Evolutionary conservation across 192 early-diverging fungal genomes (phyloP).

Genomic region (Rhizoclosmatium sp.): DNA sequence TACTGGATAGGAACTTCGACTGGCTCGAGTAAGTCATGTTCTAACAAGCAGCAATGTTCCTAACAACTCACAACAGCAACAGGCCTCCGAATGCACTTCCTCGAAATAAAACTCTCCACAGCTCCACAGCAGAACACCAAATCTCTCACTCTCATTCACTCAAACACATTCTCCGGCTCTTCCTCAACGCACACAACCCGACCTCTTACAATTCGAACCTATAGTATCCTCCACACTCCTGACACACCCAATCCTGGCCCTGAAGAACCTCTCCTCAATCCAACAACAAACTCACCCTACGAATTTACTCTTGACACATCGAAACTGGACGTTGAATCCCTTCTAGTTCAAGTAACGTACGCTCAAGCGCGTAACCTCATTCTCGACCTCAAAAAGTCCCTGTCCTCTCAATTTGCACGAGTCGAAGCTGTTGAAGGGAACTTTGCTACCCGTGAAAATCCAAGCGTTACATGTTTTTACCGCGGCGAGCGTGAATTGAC

Average conservation of each 20-base stretch:
- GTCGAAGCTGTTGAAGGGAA: neutral
- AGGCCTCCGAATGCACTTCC: neutral
- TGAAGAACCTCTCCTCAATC: neutral
- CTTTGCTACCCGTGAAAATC: neutral
- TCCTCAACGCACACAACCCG: neutral
- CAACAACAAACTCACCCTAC: neutral
- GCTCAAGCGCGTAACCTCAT: constrained; percentile 4
- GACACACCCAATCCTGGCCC: neutral
- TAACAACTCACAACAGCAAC: neutral
- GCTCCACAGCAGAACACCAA: neutral
- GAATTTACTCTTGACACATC: neutral
- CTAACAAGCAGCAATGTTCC: neutral
- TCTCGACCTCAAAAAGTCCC: neutral
- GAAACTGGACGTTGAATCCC: constrained; percentile 9
- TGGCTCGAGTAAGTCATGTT: neutral
- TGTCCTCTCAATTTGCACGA: neutral
- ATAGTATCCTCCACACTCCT: neutral
- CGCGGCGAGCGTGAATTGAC: neutral
- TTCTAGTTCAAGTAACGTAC: neutral
- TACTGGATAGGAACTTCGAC: constrained; percentile 11
- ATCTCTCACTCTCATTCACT: neutral
- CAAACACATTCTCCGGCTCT: constrained; percentile 9
- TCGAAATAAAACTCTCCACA: neutral
- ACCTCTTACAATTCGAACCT: neutral
- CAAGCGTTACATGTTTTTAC: neutral